Conservation (phyloP, 495 filamentous ascomycete genomes). For the Talaromyces stipitatus region DNA sequence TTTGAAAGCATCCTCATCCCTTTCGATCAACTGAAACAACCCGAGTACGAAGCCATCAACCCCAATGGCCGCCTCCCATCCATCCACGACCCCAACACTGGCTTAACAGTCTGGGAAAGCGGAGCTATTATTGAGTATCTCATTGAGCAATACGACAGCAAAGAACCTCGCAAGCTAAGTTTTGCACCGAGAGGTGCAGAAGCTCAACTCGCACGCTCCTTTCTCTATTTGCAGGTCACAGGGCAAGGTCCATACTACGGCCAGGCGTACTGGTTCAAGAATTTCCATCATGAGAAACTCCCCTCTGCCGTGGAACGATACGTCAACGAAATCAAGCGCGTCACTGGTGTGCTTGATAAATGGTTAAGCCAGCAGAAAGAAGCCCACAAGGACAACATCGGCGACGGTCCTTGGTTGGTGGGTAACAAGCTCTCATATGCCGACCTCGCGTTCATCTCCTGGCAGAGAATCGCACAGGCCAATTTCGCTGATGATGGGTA, state of each 20-base stretch:
- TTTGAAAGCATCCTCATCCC: slow-evolving; percentile 19
- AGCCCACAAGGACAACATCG: background rate
- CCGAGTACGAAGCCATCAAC: slow-evolving; percentile 43
- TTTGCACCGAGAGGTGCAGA: slow-evolving; percentile 32
- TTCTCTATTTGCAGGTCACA: slow-evolving; percentile 36
- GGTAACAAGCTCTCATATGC: slow-evolving; percentile 21
- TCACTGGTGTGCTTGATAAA: slow-evolving; percentile 30
- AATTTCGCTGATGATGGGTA: slow-evolving; percentile 10
- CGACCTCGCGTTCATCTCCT: slow-evolving; percentile 22
- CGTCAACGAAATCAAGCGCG: slow-evolving; percentile 30
- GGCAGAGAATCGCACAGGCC: slow-evolving; percentile 11
- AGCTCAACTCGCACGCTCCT: slow-evolving; percentile 25
- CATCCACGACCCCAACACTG: slow-evolving; percentile 53
- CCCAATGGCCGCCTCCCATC: slow-evolving; percentile 58
- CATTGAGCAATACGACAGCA: slow-evolving; percentile 50
- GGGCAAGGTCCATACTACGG: slow-evolving; percentile 46
- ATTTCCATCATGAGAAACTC: slow-evolving; percentile 28
- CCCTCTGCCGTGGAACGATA: slow-evolving; percentile 36
- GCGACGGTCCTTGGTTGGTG: slow-evolving; percentile 17
- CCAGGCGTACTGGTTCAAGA: slow-evolving; percentile 32
- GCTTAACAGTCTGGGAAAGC: slow-evolving; percentile 52
- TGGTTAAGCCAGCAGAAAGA: slow-evolving; percentile 10
- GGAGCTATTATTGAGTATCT: slow-evolving; percentile 59
- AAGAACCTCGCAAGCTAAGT: slow-evolving; percentile 28
- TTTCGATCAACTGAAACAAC: slow-evolving; percentile 42